A percentile compares a stretch with the other conserved stretches of the same genome.
These are phyloP conservation scores for Wickerhamiella brachini DNA, from an alignment of 805 yeast genomes.

Conservation along the genomic window DNA sequence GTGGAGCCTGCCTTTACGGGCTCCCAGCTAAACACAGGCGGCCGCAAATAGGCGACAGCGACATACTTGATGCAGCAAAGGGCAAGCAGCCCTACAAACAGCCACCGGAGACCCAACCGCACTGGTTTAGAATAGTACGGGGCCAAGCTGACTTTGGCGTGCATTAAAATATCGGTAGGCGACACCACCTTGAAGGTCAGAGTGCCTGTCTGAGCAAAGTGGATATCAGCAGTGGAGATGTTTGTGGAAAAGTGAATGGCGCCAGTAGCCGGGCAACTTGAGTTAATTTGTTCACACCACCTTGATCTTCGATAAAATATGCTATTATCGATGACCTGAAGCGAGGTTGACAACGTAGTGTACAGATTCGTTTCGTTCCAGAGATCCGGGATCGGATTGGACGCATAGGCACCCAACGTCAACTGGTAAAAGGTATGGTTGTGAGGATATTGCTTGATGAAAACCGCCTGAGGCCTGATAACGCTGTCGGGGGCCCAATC, in stretches of 20 bases:
- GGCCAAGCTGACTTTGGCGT: neutral
- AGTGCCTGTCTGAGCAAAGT: neutral
- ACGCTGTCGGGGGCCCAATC: neutral
- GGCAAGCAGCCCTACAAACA: neutral
- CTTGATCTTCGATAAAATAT: neutral
- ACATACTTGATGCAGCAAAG: neutral
- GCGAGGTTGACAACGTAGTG: neutral
- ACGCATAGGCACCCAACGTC: neutral
- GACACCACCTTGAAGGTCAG: neutral
- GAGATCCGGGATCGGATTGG: neutral
- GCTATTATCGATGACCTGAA: neutral
- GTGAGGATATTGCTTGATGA: neutral
- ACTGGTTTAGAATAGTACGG: neutral
- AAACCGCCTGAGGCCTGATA: neutral
- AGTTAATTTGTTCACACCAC: neutral
- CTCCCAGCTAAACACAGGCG: neutral
- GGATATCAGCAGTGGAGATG: neutral
- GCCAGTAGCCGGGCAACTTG: neutral
- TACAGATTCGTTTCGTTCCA: neutral
- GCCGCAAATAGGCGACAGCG: neutral
- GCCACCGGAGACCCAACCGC: neutral
- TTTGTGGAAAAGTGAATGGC: neutral
- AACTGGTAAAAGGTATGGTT: neutral
- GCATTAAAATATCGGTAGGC: neutral
- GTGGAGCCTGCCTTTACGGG: neutral